Base-by-base conservation (phyloP, 1,284 basidiomycete genomes). In the Stygiomarasmius scandens region DNA sequence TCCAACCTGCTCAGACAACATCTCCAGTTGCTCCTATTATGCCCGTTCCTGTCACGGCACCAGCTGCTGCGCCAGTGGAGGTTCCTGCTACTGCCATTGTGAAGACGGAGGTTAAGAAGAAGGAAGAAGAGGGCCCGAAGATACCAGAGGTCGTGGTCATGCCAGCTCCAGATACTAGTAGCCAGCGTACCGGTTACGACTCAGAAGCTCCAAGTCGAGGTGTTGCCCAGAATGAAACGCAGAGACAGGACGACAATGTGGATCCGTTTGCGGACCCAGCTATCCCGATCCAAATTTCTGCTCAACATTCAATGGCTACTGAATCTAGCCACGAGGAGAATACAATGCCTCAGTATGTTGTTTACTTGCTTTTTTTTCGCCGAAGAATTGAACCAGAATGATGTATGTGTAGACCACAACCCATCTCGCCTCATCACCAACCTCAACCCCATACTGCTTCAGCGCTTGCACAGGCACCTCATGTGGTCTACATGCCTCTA, bases 261-360 rank as follows among this genome's bases (percentile, higher is more conserved):
- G 73, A 78, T 55, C 68, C 70, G 0, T 73, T 74, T 59, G 69
- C 65, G 14, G 74, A 78, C 61, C 73, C 76, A 34, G 24, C 55
- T 2, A 49, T 55, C 8, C 41, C 61, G 3, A 57, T 56, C n/a
- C 34, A 48, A 16, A 38, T 55, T 43, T 52, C 58, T 49, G 47
- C 57, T 43, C 20, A 51, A 44, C 23, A 27, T 19, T 54, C 51
- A 22, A 38, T 20, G 1, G 45, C 32, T 9, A 46, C 45, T 12
- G 27, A 11, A 12, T 57, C 25, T 56, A n/a, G 12, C 16, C 67
- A 67, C 67, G 66, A 23, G 38, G n/a, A 41, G 5, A 41, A 9
- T n/a, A 23, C 9, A 12, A 48, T 58, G 56, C 58, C 52, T 34
- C 48, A 60, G 46, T 56, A 50, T 41, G 24, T 45, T 25, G 20